These are phyloP conservation scores for Tricholoma sp. DNA, from an alignment of 768 basidiomycete genomes.

Conservation along the genomic window DNA sequence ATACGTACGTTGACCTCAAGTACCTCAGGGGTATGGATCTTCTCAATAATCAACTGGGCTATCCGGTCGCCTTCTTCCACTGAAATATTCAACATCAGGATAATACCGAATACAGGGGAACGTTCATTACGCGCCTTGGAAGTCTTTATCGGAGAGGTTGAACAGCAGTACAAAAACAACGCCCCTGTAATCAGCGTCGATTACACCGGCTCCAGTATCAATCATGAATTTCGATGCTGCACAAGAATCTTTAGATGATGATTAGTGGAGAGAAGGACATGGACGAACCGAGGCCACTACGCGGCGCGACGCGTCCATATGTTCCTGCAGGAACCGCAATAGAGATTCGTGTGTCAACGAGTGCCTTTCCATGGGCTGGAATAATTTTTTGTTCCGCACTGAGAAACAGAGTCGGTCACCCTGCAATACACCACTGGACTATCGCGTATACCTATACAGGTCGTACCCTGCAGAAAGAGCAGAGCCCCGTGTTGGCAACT, in stretches of 20 bases:
- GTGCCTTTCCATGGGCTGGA: slow-evolving; percentile 86
- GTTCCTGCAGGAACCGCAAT: slow-evolving; percentile 92
- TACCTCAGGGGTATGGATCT: slow-evolving; percentile 81
- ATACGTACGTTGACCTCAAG: slow-evolving; percentile 76
- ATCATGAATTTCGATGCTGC: slow-evolving; percentile 96
- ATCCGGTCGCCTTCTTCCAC: slow-evolving; percentile 94
- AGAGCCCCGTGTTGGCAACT: slow-evolving; percentile 82
- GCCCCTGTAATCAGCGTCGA: slow-evolving; percentile 96
- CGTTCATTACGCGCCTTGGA: slow-evolving; percentile 52
- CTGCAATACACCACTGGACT: background rate
- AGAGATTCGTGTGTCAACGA: slow-evolving; percentile 88
- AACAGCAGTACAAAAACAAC: slow-evolving; percentile 87
- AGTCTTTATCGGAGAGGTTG: slow-evolving; percentile 88
- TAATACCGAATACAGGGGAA: background rate
- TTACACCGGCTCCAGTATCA: slow-evolving; percentile 94
- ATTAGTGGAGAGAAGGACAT: background rate
- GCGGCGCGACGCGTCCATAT: slow-evolving; percentile 94
- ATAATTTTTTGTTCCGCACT: slow-evolving; percentile 84
- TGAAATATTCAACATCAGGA: slow-evolving; percentile 20
- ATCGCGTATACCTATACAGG: slow-evolving; percentile 68
- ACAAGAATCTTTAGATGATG: background rate
- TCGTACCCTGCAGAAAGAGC: slow-evolving; percentile 91
- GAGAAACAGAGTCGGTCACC: slow-evolving; percentile 1
- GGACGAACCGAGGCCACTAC: slow-evolving; percentile 85
- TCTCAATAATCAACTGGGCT: slow-evolving; percentile 92